Evolutionary conservation across 257 asterid genomes (phyloP).

Genomic region (Penstemon eatonii): DNA sequence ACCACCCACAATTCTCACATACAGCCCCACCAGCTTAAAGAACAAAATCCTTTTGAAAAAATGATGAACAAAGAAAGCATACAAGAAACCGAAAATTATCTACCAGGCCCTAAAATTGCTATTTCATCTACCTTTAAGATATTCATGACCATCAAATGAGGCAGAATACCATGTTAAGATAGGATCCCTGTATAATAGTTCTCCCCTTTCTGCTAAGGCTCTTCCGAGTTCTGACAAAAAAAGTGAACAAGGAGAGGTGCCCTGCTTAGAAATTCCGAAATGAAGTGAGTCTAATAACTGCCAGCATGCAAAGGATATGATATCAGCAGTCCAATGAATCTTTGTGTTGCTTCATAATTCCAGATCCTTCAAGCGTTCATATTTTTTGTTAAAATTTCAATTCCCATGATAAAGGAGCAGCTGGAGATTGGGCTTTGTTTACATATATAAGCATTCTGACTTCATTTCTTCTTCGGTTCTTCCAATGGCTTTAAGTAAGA

Average conservation of each 20-base stretch:
- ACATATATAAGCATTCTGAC: conserved; percentile 10
- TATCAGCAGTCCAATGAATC: conserved; percentile 16
- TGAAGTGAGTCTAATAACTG: background rate
- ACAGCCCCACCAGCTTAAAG: conserved; percentile 11
- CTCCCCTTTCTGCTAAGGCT: conserved; percentile 11
- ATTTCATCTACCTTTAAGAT: conserved; percentile 4
- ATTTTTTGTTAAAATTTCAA: too few relatives aligned
- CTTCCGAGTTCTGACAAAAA: conserved; percentile 4
- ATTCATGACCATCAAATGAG: conserved; percentile 14
- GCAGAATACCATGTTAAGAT: background rate
- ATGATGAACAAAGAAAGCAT: background rate
- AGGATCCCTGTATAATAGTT: background rate
- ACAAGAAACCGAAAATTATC: background rate
- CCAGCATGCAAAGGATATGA: conserved; percentile 8
- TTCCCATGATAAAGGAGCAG: background rate
- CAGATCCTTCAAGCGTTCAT: background rate
- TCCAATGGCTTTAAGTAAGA: conserved; percentile 18
- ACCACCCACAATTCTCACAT: background rate
- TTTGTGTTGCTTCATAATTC: conserved; percentile 12
- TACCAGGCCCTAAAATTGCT: conserved; percentile 1
- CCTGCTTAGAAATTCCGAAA: conserved; percentile 16
- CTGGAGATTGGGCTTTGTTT: background rate
- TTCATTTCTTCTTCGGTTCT: background rate
- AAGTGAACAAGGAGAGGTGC: background rate
- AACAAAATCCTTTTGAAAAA: background rate